Evolutionary conservation across 2,329 filamentous ascomycete species (phyloP), one percentile per base, ranked within the genome.

Genomic region (Pseudocercospora cruenta): DNA sequence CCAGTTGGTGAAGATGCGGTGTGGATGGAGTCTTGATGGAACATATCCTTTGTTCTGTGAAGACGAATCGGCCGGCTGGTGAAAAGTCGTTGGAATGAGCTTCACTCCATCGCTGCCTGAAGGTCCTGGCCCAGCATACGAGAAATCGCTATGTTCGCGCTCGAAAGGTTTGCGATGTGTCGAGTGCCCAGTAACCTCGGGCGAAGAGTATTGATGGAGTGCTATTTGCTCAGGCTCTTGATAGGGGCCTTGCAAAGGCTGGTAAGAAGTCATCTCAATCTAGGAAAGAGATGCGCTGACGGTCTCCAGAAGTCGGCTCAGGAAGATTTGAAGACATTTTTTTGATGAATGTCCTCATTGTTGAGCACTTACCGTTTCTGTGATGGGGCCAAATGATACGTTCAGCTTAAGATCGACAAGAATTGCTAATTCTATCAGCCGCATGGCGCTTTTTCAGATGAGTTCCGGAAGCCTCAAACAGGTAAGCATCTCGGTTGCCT

Each of bases 71-170:
- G 26, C 19, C 14, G 31, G 16, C 26, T 31, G 26, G 54, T 36
- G 26, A 21, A 36, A 36, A 16, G 4, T n/a, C 19, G 19, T 19
- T 28, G 54, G 54, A 10, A 57, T 57, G 22, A 57, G n/a, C 31
- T 57, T 57, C 22, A 28, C 28, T 21, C 16, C 54, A 57, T 57
- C 54, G 26, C 26, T 31, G 16, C 26, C 28, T 12, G 26, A 28
- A 28, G 10, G 22, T 33, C 12, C 24, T 16, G 53, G 14, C 8
- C 53, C 53, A 33, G 24, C n/a, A 22, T 57, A 33, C 4, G 53
- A 57, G 53, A 33, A 57, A n/a, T 57, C 53, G 53, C 24, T 31
- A 33, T 57, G 26, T 26, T 57, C 53, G 24, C 53, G 53, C 53
- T 57, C 53, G 8, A 57, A 57, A 2, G 53, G 26, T 31, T 33